phyloP scores from a whole-genome alignment of 495 filamentous ascomycete species.

The Tuber magnatum region DNA sequence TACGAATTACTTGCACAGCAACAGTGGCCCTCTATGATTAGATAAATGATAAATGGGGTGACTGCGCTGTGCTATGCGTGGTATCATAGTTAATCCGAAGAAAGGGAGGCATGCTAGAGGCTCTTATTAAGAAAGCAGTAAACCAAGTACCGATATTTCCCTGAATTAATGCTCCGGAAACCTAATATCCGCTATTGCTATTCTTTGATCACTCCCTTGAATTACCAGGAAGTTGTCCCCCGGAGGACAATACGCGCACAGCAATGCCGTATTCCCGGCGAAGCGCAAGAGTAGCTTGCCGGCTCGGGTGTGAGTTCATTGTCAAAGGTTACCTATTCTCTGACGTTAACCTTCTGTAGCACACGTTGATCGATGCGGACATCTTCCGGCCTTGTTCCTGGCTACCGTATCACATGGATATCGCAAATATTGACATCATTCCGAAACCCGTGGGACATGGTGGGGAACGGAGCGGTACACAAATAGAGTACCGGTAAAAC shows the following conservation, averaged over 20 bases:
- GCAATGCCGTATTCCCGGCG: not conserved
- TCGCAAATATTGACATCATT: not conserved
- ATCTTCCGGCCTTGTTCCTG: not conserved
- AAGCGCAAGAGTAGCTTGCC: not conserved
- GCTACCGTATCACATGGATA: not conserved
- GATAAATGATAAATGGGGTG: not conserved
- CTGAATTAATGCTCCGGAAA: not conserved
- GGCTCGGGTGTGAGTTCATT: not conserved
- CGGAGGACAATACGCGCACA: not conserved
- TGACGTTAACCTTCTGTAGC: not conserved
- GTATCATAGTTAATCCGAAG: not conserved
- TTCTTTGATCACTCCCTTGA: not conserved
- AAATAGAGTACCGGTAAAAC: not conserved
- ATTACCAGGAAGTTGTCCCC: not conserved
- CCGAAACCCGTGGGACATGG: not conserved
- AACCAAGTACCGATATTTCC: not conserved
- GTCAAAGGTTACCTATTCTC: not conserved
- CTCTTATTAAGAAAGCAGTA: not conserved
- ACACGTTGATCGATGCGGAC: not conserved
- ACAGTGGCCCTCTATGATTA: not conserved
- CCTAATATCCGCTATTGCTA: not conserved
- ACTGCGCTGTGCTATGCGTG: not conserved
- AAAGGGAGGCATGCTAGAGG: not conserved
- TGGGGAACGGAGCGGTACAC: not conserved
- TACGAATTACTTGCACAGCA: too few species aligned